These are phyloP conservation scores for Globisporangium spinosum DNA, from an alignment of 352 stramenopile genomes.

Conservation along the genomic window DNA sequence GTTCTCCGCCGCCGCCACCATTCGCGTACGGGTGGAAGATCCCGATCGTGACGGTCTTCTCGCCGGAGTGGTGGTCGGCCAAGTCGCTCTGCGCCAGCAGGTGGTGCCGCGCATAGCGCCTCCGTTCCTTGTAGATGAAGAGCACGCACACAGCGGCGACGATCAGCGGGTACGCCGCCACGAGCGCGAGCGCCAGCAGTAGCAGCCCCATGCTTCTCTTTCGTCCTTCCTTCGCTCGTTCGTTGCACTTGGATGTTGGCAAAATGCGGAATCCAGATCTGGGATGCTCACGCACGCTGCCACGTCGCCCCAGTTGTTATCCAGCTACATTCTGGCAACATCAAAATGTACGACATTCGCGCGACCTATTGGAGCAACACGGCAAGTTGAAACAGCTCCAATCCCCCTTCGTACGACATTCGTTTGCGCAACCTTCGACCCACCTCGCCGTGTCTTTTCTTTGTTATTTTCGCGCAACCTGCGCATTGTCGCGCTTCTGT, in stretches of 20 bases:
- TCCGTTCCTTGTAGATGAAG: conserved; percentile 37
- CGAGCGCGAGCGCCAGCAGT: conserved; percentile 17
- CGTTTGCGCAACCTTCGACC: neutral
- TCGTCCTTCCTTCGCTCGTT: neutral
- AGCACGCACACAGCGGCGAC: conserved; percentile 23
- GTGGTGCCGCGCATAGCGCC: conserved; percentile 35
- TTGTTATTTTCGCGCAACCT: conserved; percentile 17
- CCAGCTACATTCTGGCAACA: neutral
- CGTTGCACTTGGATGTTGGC: neutral
- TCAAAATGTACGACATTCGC: neutral
- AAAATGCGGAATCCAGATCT: conserved; percentile 5
- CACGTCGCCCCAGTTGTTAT: neutral
- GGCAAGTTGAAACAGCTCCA: neutral
- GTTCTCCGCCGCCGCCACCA: conserved; percentile 95
- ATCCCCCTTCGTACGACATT: neutral
- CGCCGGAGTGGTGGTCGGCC: conserved; percentile 7
- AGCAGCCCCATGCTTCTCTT: conserved; percentile 20
- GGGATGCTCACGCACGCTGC: neutral
- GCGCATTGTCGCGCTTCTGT: neutral
- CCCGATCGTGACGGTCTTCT: conserved; percentile 52
- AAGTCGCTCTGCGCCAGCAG: conserved; percentile 18
- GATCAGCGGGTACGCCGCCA: conserved; percentile 26
- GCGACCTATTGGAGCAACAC: neutral
- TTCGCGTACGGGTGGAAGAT: conserved; percentile 96
- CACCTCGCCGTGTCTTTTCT: neutral